Base-by-base conservation (phyloP, 1,139 yeast genomes). In the Magnusiomyces suaveolens region DNA sequence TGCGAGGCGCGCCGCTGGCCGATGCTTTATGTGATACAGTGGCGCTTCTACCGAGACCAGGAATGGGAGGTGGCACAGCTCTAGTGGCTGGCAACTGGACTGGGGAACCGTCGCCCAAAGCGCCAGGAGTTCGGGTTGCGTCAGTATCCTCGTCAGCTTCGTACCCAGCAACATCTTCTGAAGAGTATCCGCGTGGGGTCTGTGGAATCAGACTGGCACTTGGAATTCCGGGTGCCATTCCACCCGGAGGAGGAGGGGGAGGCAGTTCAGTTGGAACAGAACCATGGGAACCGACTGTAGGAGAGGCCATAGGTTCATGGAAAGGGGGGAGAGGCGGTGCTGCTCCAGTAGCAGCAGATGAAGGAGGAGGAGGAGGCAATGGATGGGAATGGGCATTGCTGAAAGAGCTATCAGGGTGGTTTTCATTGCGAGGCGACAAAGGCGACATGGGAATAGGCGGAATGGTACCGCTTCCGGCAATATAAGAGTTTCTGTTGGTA, bases 131-230 rank as follows among this genome's bases (percentile, higher is more conserved):
- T 18, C 54, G 56, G 48, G 64, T 60, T 46, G 60, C 48, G 52
- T 73, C 78, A 0, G 76, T 69, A 56, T 77, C 81, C 43, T 74
- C 80, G 52, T 77, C 81, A 1, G 80, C 80, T 53, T 77, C 81
- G 57, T 78, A 76, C 0, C 80, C 82, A 0, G 79, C 73, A 8
- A 64, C 66, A 54, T 69, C 75, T 29, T 62, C 65, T 3, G 60
- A 58, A 26, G 57, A 57, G 38, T 58, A 38, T 18, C 43, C 51
- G 20, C 20, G 25, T 18, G 46, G 43, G 3, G 29, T 50, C 25
- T 48, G 43, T 4, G 43, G 23, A 10, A 21, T 59, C 33, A 58
- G 60, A 21, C 50, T 54, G 14, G 48, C 47, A 20, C 16, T 29
- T 4, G 57, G 55, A 10, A 54, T 46, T 20, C 43, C 49, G 32